Percentiles rank a stretch among this genome's conserved stretches.
phyloP scores from a whole-genome alignment of 2,329 filamentous ascomycete genomes.

The Aspergillus floridensis region DNA sequence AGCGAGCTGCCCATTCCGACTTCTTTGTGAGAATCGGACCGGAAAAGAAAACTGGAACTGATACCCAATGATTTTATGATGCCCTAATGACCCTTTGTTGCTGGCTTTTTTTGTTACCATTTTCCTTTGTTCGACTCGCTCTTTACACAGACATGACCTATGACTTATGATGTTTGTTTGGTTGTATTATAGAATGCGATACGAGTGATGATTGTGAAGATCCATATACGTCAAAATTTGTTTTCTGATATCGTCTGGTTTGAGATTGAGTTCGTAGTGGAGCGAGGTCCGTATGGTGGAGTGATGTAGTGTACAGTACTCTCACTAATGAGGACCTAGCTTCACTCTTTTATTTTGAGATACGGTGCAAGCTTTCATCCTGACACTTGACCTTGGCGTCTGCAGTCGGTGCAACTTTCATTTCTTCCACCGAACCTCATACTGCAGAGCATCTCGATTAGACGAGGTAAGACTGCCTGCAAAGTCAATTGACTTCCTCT shows the following conservation, averaged over 20 bases:
- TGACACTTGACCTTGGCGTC: too few species aligned
- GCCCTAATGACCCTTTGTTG: not conserved
- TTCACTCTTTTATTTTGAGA: too few species aligned
- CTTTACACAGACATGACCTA: not conserved
- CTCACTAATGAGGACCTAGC: too few species aligned
- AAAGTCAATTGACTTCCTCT: too few species aligned
- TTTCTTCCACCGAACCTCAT: too few species aligned
- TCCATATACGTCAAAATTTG: not conserved
- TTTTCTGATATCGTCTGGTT: not conserved
- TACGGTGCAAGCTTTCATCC: too few species aligned
- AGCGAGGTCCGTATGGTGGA: too few species aligned
- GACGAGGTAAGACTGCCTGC: too few species aligned
- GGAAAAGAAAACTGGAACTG: not conserved
- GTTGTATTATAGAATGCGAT: not conserved
- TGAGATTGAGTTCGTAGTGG: not conserved
- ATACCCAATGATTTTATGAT: not conserved
- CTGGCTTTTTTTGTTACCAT: not conserved
- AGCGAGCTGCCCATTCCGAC: conserved; percentile 10
- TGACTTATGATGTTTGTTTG: not conserved
- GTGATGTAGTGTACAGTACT: too few species aligned
- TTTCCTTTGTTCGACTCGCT: not conserved
- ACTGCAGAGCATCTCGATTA: too few species aligned
- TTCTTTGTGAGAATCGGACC: not conserved
- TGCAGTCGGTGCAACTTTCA: too few species aligned
- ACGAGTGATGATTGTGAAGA: not conserved